Percentiles rank a stretch among this genome's conserved stretches.
Evolutionary conservation across 768 basidiomycete species (phyloP).

Genomic region (Hygrophoropsis aurantiaca): DNA sequence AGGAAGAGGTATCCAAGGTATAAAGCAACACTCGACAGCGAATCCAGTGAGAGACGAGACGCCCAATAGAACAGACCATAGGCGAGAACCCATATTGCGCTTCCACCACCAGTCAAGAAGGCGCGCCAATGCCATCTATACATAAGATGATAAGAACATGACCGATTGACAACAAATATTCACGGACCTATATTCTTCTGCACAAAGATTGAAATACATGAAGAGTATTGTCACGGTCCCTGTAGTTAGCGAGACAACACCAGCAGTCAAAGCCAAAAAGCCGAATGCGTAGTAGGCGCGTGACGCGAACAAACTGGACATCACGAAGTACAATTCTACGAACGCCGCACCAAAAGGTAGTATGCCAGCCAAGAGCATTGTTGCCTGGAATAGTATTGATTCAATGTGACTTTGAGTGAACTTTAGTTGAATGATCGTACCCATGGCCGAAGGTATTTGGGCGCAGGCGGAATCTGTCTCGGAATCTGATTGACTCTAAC

Average conservation of each 20-base stretch:
- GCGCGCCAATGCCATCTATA: slow-evolving; percentile 94
- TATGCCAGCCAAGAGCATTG: slow-evolving; percentile 83
- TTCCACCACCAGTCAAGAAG: slow-evolving; percentile 90
- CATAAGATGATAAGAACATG: background rate
- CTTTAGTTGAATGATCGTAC: slow-evolving; percentile 39
- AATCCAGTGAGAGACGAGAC: slow-evolving; percentile 82
- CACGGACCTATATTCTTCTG: slow-evolving; percentile 86
- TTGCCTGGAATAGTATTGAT: slow-evolving; percentile 42
- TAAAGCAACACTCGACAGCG: slow-evolving; percentile 74
- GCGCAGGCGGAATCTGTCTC: slow-evolving; percentile 89
- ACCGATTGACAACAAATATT: background rate
- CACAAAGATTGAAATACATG: slow-evolving; percentile 88
- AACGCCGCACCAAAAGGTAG: slow-evolving; percentile 95
- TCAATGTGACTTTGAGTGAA: slow-evolving; percentile 3
- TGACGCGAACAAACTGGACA: slow-evolving; percentile 89
- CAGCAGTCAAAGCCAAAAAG: slow-evolving; percentile 85
- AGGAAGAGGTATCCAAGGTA: slow-evolving; percentile 91
- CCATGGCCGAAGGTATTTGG: slow-evolving; percentile 82
- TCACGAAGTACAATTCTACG: slow-evolving; percentile 90
- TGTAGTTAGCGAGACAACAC: slow-evolving; percentile 80
- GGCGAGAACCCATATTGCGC: slow-evolving; percentile 77
- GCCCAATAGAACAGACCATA: slow-evolving; percentile 92
- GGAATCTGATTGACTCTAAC: slow-evolving; percentile 92
- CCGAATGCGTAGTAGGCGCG: slow-evolving; percentile 96
- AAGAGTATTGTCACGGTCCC: slow-evolving; percentile 90